Evolutionary conservation across 768 basidiomycete genomes (phyloP), one percentile per base, ranked within the genome.

Genomic region (Boletus tomentosulus): DNA sequence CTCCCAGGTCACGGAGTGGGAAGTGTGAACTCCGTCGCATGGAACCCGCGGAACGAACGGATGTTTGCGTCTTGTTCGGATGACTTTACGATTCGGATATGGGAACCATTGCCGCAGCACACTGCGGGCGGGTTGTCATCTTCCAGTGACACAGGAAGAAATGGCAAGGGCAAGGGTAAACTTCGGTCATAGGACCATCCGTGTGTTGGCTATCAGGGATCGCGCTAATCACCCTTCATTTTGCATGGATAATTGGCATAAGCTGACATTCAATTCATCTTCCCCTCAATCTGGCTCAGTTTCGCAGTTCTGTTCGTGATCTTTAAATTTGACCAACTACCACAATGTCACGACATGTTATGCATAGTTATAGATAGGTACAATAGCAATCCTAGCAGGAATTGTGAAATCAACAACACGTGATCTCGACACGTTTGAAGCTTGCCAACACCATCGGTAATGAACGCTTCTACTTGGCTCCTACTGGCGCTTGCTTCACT

Each of bases 31-130:
- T 86, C 89, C 13, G 95, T 98, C 15, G 88, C 94, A 34, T 99
- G 97, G 97, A 95, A 97, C 70, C 93, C 92, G 19, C 77, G 78
- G 47, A 88, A 92, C 65, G 81, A 85, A 60, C 83, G 86, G 53
- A 89, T 98, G 86, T 98, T 98, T 73, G 97, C 97, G 31, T 93
- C 91, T 41, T 97, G 93, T 69, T 92, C 92, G 42, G 96, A 99
- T 68, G 96, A 99, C 73, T 74, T 76, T 51, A 91, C 88, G 16
- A 84, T 99, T 62, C 84, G 93, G 56, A 87, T 96, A 76, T 96
- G 93, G 93, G 89, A 92, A 71, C 62, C 60, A 52, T 51, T 62
- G n/a, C 69, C 66, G 19, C 60, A 58, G 38, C 60, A 61, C 51
- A 45, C 62, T 48, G 45, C 51, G 46, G 51, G 55, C 47, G 49